phyloP scores from a whole-genome alignment of 805 yeast species.

The Yamadazyma insecticola region DNA sequence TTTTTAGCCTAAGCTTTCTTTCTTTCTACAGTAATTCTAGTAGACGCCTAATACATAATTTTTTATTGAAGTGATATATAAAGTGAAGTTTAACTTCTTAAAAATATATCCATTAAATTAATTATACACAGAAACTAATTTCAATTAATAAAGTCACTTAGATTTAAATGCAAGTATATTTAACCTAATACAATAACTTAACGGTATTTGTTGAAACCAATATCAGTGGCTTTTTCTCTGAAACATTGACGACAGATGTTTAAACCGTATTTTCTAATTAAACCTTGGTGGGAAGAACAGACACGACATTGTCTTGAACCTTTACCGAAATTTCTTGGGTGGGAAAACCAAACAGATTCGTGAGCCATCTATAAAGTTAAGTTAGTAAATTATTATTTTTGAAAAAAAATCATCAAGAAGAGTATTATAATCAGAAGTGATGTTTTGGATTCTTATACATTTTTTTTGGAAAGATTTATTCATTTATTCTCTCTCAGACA shows the following conservation, averaged over 20 bases:
- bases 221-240: constrained; percentile 99
- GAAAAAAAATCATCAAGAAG: too few species aligned
- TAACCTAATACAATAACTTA: too few species aligned
- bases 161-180: too few species aligned
- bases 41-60: constrained; percentile 1
- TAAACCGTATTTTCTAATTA: constrained; percentile 99
- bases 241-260: constrained; percentile 99
- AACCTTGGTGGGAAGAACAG: constrained; percentile 98
- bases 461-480: too few species aligned
- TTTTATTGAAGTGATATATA: constrained; percentile 2
- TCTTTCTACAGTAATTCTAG: too few species aligned
- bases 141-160: constrained; percentile 8
- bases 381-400: constrained; percentile 27
- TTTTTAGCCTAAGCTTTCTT: too few species aligned
- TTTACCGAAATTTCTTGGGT: constrained; percentile 99
- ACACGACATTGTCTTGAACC: constrained; percentile 99
- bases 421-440: too few species aligned
- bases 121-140: constrained; percentile 13
- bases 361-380: constrained; percentile 74
- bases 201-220: constrained; percentile 99
- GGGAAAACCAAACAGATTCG: constrained; percentile 99
- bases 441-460: too few species aligned
- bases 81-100: too few species aligned
- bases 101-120: too few species aligned
- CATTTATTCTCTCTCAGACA: too few species aligned